Evolutionary conservation across 805 yeast species (phyloP).

Genomic region (Wickerhamiella slavikovae): DNA sequence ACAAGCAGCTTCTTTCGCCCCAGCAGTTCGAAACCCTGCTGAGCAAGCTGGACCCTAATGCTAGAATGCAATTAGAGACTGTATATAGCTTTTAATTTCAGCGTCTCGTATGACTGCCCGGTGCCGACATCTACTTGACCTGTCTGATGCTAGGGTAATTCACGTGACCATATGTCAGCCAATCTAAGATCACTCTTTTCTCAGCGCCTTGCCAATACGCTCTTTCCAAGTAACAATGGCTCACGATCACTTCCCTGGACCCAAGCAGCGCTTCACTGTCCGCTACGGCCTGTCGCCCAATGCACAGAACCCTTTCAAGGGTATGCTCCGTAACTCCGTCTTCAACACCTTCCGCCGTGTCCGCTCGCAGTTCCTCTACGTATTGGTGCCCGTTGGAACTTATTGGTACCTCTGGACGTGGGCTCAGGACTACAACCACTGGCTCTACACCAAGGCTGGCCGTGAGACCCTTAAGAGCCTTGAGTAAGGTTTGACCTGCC

Average conservation of each 20-base stretch:
- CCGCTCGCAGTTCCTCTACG: constrained; percentile 60
- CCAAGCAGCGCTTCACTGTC: constrained; percentile 23
- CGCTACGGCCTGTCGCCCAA: constrained; percentile 82
- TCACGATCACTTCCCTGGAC: constrained; percentile 4
- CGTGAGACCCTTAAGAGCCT: constrained; percentile 56
- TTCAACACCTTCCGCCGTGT: constrained; percentile 92
- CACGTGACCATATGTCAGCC: no score
- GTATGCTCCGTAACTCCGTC: constrained; percentile 62
- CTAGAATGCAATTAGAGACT: constrained; percentile 11
- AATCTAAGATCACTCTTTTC: no score
- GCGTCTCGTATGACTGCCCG: no score
- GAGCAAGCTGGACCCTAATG: constrained; percentile 8
- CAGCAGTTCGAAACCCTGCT: constrained; percentile 10
- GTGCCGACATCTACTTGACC: no score
- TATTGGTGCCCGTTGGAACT: constrained; percentile 55
- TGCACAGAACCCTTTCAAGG: constrained; percentile 84
- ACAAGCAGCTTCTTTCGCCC: constrained; percentile 10
- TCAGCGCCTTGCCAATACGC: background rate
- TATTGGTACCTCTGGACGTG: constrained; percentile 75
- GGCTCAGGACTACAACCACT: constrained; percentile 78
- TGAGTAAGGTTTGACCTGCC: no score
- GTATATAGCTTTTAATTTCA: constrained; percentile 5
- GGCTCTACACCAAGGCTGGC: constrained; percentile 93
- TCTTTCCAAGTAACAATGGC: constrained; percentile 12
- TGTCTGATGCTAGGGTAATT: no score